phyloP scores from a whole-genome alignment of 2,329 filamentous ascomycete species.

The Escovopsis sp. region DNA sequence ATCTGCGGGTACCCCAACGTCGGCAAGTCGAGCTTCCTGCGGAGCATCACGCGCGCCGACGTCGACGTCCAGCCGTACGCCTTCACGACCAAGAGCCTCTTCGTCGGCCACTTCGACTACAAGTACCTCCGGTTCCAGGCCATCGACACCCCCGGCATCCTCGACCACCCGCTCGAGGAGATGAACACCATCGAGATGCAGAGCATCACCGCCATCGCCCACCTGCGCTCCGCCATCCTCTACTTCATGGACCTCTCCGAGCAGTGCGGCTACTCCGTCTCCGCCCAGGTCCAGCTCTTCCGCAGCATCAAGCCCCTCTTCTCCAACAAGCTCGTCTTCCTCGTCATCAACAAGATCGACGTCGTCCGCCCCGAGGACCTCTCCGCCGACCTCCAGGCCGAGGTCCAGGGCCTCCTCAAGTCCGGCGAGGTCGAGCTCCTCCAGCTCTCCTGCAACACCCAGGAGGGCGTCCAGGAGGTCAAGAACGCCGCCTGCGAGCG shows the following conservation, averaged over 20 bases:
- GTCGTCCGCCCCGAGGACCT: conserved; percentile 77
- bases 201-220: conserved; percentile 89
- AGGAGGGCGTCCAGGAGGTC: conserved; percentile 84
- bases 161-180: conserved; percentile 94
- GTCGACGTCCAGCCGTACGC: conserved; percentile 96
- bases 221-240: conserved; percentile 83
- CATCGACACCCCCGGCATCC: conserved; percentile 95
- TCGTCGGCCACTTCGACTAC: conserved; percentile 96
- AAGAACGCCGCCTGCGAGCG: conserved; percentile 92
- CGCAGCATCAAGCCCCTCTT: conserved; percentile 94
- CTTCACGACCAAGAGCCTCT: conserved; percentile 94
- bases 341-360: conserved; percentile 98
- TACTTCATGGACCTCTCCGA: conserved; percentile 98
- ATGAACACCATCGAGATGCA: conserved; percentile 99
- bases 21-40: conserved; percentile 91
- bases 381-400: conserved; percentile 58
- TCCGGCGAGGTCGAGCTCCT: conserved; percentile 83
- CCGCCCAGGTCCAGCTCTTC: conserved; percentile 88
- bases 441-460: conserved; percentile 86
- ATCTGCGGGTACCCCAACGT: conserved; percentile 98
- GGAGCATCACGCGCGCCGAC: conserved; percentile 82
- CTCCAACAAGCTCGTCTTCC: conserved; percentile 90
- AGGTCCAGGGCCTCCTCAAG: conserved; percentile 68
- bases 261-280: conserved; percentile 88
- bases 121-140: conserved; percentile 52